A percentile compares a stretch with the other conserved stretches of the same genome.
phyloP scores from a whole-genome alignment of 345 rosid genomes.

The Eucalyptus melliodora region DNA sequence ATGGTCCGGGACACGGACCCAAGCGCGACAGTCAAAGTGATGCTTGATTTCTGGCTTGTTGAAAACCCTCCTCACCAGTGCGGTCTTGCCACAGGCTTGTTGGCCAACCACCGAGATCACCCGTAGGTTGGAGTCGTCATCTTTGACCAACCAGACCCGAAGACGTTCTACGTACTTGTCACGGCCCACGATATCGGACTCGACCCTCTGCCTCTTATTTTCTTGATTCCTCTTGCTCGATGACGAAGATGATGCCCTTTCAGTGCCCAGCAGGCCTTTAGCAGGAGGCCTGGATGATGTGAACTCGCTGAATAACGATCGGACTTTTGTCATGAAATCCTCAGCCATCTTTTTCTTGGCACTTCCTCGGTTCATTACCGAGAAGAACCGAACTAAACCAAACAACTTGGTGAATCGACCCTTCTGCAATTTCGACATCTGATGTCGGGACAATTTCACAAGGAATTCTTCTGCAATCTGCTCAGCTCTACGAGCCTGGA shows the following conservation, averaged over 20 bases:
- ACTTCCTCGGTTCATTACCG: neutral
- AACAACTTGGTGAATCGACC: neutral
- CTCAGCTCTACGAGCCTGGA: neutral
- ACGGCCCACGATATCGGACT: neutral
- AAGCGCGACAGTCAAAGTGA: neutral
- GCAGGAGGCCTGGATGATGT: neutral
- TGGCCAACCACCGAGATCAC: conserved; percentile 6
- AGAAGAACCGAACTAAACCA: neutral
- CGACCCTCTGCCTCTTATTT: neutral
- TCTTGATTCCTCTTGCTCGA: neutral
- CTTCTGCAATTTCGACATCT: neutral
- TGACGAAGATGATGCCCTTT: neutral
- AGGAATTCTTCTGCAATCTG: neutral
- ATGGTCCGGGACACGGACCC: neutral
- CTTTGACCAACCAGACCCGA: neutral
- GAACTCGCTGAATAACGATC: neutral
- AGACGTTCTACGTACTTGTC: neutral
- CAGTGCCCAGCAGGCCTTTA: neutral
- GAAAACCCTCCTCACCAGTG: conserved; percentile 2
- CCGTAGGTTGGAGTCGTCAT: neutral
- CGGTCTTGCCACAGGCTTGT: conserved; percentile 19
- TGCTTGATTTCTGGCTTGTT: neutral
- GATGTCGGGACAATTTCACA: neutral
- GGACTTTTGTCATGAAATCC: neutral
- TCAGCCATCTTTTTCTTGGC: neutral